phyloP scores from a whole-genome alignment of 2,329 filamentous ascomycete genomes.

The Tolypocladium nubicola region DNA sequence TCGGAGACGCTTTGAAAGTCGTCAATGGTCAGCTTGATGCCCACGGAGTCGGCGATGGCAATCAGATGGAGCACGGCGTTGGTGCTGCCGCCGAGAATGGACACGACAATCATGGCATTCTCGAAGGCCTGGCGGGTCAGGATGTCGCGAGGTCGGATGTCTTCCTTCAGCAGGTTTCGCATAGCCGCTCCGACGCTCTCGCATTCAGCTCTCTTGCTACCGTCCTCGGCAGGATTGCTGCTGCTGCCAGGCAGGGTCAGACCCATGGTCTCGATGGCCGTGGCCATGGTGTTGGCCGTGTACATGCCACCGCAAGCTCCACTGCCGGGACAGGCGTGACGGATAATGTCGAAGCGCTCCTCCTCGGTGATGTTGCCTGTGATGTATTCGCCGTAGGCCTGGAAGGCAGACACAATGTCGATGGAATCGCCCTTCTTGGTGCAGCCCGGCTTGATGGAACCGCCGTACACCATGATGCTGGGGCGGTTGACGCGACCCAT shows the following conservation, averaged over 20 bases:
- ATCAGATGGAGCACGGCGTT: slow-evolving; percentile 80
- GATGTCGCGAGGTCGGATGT: slow-evolving; percentile 69
- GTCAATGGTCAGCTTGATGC: slow-evolving; percentile 72
- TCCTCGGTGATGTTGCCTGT: slow-evolving; percentile 85
- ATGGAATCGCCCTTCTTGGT: slow-evolving; percentile 64
- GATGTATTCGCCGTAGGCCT: slow-evolving; percentile 93
- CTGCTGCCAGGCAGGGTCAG: slow-evolving; percentile 78
- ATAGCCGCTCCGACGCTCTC: slow-evolving; percentile 61
- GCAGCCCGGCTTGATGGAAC: slow-evolving; percentile 86
- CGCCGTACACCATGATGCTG: slow-evolving; percentile 95
- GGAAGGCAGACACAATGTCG: slow-evolving; percentile 96
- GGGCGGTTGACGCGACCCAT: slow-evolving; percentile 94
- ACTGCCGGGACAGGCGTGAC: slow-evolving; percentile 60
- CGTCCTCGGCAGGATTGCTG: slow-evolving; percentile 66
- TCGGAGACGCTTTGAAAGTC: slow-evolving; percentile 79
- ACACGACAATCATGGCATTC: slow-evolving; percentile 75
- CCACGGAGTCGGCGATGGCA: slow-evolving; percentile 72
- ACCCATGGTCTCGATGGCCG: slow-evolving; percentile 82
- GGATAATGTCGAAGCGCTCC: slow-evolving; percentile 87
- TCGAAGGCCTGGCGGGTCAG: slow-evolving; percentile 73
- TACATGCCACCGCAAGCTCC: slow-evolving; percentile 83
- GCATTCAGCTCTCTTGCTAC: slow-evolving; percentile 64
- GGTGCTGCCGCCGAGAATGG: slow-evolving; percentile 73
- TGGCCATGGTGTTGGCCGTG: slow-evolving; percentile 90
- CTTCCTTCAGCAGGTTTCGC: slow-evolving; percentile 62